Percentiles rank a stretch among this genome's conserved stretches.
These are phyloP conservation scores for Populus hybrid DNA, from an alignment of 441 rosid species.

Conservation along the genomic window DNA sequence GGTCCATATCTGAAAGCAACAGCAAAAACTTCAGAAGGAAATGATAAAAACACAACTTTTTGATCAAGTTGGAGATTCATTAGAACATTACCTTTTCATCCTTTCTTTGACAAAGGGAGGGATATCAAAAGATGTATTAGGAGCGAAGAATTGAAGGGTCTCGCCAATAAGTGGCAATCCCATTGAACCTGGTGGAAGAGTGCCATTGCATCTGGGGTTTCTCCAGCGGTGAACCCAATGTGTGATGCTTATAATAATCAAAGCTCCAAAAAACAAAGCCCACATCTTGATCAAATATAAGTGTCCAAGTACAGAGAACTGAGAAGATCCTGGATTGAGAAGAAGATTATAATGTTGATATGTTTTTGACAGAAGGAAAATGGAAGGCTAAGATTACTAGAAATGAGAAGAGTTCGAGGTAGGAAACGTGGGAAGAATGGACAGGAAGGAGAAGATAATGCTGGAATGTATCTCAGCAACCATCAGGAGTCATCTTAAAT, in stretches of 20 bases:
- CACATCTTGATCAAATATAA: conserved; percentile 47
- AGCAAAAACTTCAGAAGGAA: too few relatives aligned
- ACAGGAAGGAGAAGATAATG: conserved; percentile 42
- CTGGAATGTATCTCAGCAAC: conserved; percentile 54
- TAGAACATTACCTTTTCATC: too few relatives aligned
- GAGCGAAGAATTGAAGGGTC: too few relatives aligned
- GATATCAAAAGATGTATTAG: too few relatives aligned
- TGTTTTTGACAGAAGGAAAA: conserved; percentile 18
- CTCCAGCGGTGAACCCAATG: conserved; percentile 64
- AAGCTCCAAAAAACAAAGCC: conserved; percentile 40
- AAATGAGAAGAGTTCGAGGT: conserved; percentile 27
- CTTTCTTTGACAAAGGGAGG: too few relatives aligned
- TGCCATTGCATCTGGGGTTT: conserved; percentile 78
- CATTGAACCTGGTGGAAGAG: too few relatives aligned
- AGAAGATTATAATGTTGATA: conserved; percentile 9
- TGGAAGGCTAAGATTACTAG: conserved; percentile 17
- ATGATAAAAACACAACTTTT: too few relatives aligned
- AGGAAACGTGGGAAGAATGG: conserved; percentile 41
- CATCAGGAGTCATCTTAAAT: conserved; percentile 47
- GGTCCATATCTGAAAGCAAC: too few relatives aligned
- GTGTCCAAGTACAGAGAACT: not conserved
- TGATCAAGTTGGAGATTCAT: too few relatives aligned
- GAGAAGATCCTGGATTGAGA: conserved; percentile 31
- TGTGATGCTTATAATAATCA: conserved; percentile 44
- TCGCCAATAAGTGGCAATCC: too few relatives aligned